Conservation (phyloP, 495 filamentous ascomycete species). For the Penicillium manginii region DNA sequence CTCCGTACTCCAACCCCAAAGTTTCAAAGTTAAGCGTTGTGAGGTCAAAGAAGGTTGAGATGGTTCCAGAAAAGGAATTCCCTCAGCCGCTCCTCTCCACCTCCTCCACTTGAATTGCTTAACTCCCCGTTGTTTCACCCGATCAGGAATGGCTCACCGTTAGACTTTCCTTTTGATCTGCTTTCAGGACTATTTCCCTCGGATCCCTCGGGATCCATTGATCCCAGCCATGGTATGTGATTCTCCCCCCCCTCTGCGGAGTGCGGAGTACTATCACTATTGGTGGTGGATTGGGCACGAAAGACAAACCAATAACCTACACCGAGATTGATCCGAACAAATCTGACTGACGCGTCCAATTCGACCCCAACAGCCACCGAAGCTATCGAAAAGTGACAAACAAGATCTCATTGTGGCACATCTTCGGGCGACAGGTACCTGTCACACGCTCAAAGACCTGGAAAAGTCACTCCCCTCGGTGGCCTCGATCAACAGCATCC, state of each 20-base stretch:
- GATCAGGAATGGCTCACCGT: slow-evolving; percentile 10
- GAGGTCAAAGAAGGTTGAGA: not conserved
- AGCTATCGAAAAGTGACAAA: slow-evolving; percentile 63
- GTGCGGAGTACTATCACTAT: no score
- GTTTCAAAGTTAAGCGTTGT: no score
- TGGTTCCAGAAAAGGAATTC: not conserved
- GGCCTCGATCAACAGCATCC: slow-evolving; percentile 69
- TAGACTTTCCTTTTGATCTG: slow-evolving; percentile 14
- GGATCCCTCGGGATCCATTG: not conserved
- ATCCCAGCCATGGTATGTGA: slow-evolving; percentile 29
- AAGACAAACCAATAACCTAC: not conserved
- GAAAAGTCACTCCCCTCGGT: slow-evolving; percentile 70
- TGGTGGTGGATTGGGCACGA: not conserved
- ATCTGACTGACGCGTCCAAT: slow-evolving; percentile 26
- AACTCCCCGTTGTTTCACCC: slow-evolving; percentile 8
- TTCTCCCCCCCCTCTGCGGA: slow-evolving; percentile 6
- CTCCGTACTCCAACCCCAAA: no score
- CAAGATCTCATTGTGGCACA: slow-evolving; percentile 63
- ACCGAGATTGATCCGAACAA: not conserved
- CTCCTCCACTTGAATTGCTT: slow-evolving; percentile 18
- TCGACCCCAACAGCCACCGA: slow-evolving; percentile 67
- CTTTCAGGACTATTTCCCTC: slow-evolving; percentile 4
- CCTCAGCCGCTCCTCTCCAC: slow-evolving; percentile 11
- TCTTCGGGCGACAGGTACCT: slow-evolving; percentile 64
- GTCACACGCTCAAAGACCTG: slow-evolving; percentile 75